Evolutionary conservation across 1,284 basidiomycete species (phyloP), one percentile per base, ranked within the genome.

Genomic region (Leccinum cinnamomeum): DNA sequence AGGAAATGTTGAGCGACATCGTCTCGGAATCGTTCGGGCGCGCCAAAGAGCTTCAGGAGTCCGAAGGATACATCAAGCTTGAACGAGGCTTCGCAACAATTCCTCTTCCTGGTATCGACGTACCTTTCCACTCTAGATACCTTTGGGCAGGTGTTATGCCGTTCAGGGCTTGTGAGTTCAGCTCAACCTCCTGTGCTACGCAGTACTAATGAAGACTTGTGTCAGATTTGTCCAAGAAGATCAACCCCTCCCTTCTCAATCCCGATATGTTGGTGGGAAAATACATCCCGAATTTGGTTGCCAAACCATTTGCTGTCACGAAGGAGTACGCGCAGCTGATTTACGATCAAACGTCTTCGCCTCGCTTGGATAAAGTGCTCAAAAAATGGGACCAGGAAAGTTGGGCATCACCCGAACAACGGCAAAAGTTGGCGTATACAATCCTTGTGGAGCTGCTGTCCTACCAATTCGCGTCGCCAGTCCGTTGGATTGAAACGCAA

Each of bases 61-160:
- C 85, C 11, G 90, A 94, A 63, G 95, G 94, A n/a, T 87, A 92
- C 68, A 94, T 99, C 79, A 91, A 91, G 69, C 88, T 99, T 60
- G 96, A 99, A 74, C 91, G 97, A 70, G 97, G 97, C 10, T 98
- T 96, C 72, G 96, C 94, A 0, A 96, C 95, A 8, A 97, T 98
- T 66, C 95, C 96, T 60, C 84, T 98, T 11, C 94, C 97, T 39
- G 97, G 97, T 70, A 98, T 99, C 71, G 97, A 99, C 71, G 97
- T 99, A 11, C 97, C 97, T 11, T 99, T 99, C 92, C 97, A 99
- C 78, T 96, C 97, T 8, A 91, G 94, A 69, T 98, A 98, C 80
- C 86, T 99, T 54, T 96, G 97, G 97, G 95, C 95, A 35, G 97
- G 97, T 76, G 97, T 99, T 57, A 87, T 98, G 87, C 95, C 94